These are phyloP conservation scores for Candolleomyces aberdarensis DNA, from an alignment of 768 basidiomycete species.

Conservation along the genomic window DNA sequence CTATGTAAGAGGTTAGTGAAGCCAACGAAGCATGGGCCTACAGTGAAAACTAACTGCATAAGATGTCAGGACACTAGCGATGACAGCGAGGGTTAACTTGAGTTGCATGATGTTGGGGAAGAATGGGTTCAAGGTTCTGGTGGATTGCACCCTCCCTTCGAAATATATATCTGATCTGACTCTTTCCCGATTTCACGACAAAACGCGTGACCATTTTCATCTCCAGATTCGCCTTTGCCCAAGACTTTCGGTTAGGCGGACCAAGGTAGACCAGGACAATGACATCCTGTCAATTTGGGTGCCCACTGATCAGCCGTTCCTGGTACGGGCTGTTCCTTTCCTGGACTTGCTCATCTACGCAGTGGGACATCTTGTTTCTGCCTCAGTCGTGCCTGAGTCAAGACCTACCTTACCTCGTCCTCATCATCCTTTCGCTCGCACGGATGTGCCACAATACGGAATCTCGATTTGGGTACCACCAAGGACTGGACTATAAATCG, in stretches of 20 bases:
- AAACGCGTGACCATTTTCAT: not conserved
- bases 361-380: too few relatives aligned
- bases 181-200: not conserved
- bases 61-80: not conserved
- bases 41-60: not conserved
- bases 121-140: not conserved
- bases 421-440: too few relatives aligned
- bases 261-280: conserved; percentile 18
- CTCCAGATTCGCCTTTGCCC: conserved; percentile 17
- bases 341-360: too few relatives aligned
- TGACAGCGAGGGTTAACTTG: not conserved
- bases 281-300: not conserved
- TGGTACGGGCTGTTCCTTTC: too few relatives aligned
- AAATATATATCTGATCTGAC: not conserved
- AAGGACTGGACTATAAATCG: too few relatives aligned
- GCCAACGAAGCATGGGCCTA: not conserved
- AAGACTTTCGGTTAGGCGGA: conserved; percentile 26
- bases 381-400: too few relatives aligned
- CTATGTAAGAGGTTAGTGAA: not conserved
- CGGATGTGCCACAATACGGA: conserved; percentile 28
- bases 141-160: conserved; percentile 2
- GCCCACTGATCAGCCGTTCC: conserved; percentile 40
- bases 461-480: conserved; percentile 24
- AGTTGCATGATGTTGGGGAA: not conserved
- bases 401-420: conserved; percentile 15